Conservation (phyloP, 1,139 yeast genomes). For the Candida glucosophila region DNA sequence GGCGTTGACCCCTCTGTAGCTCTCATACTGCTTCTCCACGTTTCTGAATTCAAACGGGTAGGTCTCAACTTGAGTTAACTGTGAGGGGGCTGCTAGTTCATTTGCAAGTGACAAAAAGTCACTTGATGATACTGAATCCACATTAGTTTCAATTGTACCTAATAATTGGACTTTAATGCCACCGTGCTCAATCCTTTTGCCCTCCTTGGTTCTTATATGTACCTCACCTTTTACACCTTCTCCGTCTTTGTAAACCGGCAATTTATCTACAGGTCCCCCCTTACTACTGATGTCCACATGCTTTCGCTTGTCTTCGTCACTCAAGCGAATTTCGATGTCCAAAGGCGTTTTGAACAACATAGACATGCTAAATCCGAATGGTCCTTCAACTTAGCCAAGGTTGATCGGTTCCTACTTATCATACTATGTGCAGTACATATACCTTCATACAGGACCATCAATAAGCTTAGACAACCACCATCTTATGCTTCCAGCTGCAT, state of each 20-base stretch:
- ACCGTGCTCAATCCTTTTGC: constrained; percentile 77
- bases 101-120: constrained; percentile 85
- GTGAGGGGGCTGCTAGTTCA: constrained; percentile 88
- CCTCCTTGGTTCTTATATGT: constrained; percentile 81
- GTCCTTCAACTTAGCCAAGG: too few relatives aligned
- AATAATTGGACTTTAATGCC: constrained; percentile 85
- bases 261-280: constrained; percentile 62
- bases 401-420: too few relatives aligned
- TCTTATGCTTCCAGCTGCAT: too few relatives aligned
- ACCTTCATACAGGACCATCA: too few relatives aligned
- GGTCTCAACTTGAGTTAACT: constrained; percentile 75
- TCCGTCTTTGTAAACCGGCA: constrained; percentile 85
- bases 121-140: constrained; percentile 43
- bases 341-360: constrained; percentile 83
- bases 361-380: too few relatives aligned
- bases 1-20: constrained; percentile 83
- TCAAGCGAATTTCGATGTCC: constrained; percentile 84
- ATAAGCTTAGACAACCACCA: too few relatives aligned
- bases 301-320: constrained; percentile 71
- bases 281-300: constrained; percentile 60
- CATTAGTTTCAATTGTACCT: constrained; percentile 67
- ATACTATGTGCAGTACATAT: too few relatives aligned
- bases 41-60: constrained; percentile 83
- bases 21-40: constrained; percentile 89
- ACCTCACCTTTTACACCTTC: constrained; percentile 84